phyloP scores from a whole-genome alignment of 768 basidiomycete genomes.

The Leccinellum rugosiceps region DNA sequence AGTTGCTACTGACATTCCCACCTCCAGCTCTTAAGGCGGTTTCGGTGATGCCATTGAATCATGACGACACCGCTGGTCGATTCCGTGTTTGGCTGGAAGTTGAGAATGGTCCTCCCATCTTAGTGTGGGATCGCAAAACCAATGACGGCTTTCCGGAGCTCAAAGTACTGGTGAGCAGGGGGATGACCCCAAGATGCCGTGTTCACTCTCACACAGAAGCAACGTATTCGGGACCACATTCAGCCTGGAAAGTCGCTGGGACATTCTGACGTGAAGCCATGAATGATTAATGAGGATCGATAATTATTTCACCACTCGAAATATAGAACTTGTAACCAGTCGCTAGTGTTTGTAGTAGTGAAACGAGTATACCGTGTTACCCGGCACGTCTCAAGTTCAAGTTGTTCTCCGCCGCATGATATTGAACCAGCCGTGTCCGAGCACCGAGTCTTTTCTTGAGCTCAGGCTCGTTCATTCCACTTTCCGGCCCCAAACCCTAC shows the following conservation, averaged over 20 bases:
- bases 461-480: conserved; percentile 18
- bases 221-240: conserved; percentile 77
- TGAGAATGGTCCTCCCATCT: conserved; percentile 32
- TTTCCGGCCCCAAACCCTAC: conserved; percentile 8
- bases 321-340: conserved; percentile 1
- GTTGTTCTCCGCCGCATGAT: conserved; percentile 21
- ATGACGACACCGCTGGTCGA: conserved; percentile 82
- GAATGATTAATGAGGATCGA: conserved; percentile 8
- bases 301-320: neutral
- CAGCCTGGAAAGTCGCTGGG: conserved; percentile 82
- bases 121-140: conserved; percentile 88
- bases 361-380: neutral
- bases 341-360: neutral
- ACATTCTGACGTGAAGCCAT: conserved; percentile 72
- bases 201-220: conserved; percentile 57
- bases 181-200: conserved; percentile 2
- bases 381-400: conserved; percentile 1
- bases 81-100: conserved; percentile 85
- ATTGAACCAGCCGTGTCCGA: conserved; percentile 6
- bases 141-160: conserved; percentile 93
- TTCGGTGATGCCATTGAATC: conserved; percentile 68
- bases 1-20: conserved; percentile 88
- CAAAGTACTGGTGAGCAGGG: conserved; percentile 64
- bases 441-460: conserved; percentile 17
- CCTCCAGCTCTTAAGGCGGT: conserved; percentile 67